Conservation (phyloP, 306 rosid genomes). For the Betula pendula region DNA sequence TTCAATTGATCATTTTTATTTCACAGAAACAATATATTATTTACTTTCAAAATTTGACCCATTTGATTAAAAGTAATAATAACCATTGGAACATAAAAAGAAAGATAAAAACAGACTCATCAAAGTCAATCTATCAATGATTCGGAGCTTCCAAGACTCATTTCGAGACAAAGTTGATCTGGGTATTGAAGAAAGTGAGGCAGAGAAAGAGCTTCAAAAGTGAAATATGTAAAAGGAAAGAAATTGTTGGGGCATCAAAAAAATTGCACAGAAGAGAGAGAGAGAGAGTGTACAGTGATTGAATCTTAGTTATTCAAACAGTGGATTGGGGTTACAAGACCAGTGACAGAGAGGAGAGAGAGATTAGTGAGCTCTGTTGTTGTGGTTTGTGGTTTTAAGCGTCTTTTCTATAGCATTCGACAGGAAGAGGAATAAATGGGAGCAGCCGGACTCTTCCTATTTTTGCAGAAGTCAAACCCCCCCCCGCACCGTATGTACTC, state of each 20-base stretch:
- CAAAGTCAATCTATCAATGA: background rate
- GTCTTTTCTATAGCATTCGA: slow-evolving; percentile 39
- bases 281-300: slow-evolving; percentile 38
- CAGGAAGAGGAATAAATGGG: slow-evolving; percentile 48
- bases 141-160: slow-evolving; percentile 21
- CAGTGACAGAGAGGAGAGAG: slow-evolving; percentile 5
- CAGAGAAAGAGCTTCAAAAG: slow-evolving; percentile 4
- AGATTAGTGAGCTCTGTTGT: slow-evolving; percentile 18
- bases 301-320: slow-evolving; percentile 27
- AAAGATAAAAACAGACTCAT: background rate
- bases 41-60: background rate
- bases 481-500: no score
- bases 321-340: slow-evolving; percentile 13
- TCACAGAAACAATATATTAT: slow-evolving; percentile 13
- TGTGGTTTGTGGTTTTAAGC: slow-evolving; percentile 34
- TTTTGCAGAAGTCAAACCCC: slow-evolving; percentile 49
- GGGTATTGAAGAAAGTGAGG: slow-evolving; percentile 6
- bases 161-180: slow-evolving; percentile 27
- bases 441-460: slow-evolving; percentile 50
- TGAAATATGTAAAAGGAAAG: background rate
- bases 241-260: slow-evolving; percentile 19
- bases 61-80: background rate
- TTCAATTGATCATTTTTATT: background rate
- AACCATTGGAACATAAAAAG: slow-evolving; percentile 1
- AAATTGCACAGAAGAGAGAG: background rate